Evolutionary conservation across 805 yeast species (phyloP), one percentile per base, ranked within the genome.

Genomic region (Geotrichum ghanense): DNA sequence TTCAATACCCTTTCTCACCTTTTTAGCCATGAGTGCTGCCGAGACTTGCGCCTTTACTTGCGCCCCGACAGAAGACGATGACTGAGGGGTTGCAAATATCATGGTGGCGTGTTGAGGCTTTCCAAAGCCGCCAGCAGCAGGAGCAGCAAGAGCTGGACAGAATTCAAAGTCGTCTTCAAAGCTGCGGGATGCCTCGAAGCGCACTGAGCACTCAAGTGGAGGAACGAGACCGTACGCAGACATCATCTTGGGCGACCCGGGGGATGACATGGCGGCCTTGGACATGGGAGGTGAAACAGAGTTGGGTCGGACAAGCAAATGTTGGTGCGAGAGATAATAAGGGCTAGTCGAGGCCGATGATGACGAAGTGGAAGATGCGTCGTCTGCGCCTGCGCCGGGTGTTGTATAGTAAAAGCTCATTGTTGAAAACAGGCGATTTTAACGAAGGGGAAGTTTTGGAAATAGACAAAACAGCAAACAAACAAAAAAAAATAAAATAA

Each of bases 81-180:
- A 6, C 26, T 22, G 27, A 3, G 20, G 22, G 22, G 17, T 3
- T 34, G 25, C 41, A 31, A n/a, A 24, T 16, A 7, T 16, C 40
- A 22, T 43, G 31, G 19, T 20, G 31, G 25, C 39, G 47, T n/a
- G 43, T 42, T 10, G 42, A 19, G 27, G 37, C 51, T 3, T 47
- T 24, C 41, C 19, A 24, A 7, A 24, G 27, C n/a, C 22, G 9
- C 14, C 21, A n/a, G 25, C 43, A 17, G 43, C 23, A 6, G 43
- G 43, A 10, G 12, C 16, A n/a, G 25, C 25, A 34, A 64, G 51
- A 2, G 65, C 66, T 6, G 84, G 84, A 53, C 81, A 79, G 60
- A 83, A 83, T 64, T 80, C 89, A 44, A 73, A 58, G 60, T 83
- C 90, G 53, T 82, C 84, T 59, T 79, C 88, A 60, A 83, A 81